Evolutionary conservation across 108 stramenopile species (phyloP).

Genomic region (Pseudonitzschia delicatissima): DNA sequence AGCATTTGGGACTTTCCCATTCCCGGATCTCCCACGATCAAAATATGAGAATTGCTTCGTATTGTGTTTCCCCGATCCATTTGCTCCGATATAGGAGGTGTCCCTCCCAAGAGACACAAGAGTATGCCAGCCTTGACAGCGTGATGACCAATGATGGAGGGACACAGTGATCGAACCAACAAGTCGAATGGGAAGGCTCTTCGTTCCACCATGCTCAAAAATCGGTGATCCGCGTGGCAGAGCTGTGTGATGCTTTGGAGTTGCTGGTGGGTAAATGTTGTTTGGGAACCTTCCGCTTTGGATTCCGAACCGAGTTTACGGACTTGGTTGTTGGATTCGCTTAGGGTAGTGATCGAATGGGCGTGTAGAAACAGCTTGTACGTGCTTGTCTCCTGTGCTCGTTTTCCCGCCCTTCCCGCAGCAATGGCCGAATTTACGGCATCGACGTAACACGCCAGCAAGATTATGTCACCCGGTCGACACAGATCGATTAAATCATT

Average conservation of each 20-base stretch:
- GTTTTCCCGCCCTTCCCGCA: slow-evolving; percentile 77
- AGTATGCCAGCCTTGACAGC: slow-evolving; percentile 97
- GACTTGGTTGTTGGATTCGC: slow-evolving; percentile 22
- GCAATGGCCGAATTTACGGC: slow-evolving; percentile 87
- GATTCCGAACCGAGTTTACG: slow-evolving; percentile 10
- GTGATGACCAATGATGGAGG: slow-evolving; percentile 96
- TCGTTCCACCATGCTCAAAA: slow-evolving; percentile 65
- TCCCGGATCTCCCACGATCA: slow-evolving; percentile 79
- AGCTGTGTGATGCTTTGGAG: slow-evolving; percentile 68
- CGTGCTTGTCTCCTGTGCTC: slow-evolving; percentile 79
- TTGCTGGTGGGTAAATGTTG: slow-evolving; percentile 65
- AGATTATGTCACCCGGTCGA: slow-evolving; percentile 93
- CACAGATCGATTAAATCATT: slow-evolving; percentile 92
- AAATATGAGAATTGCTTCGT: slow-evolving; percentile 74
- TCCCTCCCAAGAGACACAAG: slow-evolving; percentile 94
- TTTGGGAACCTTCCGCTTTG: slow-evolving; percentile 14
- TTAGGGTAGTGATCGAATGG: slow-evolving; percentile 76
- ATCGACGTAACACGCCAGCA: slow-evolving; percentile 84
- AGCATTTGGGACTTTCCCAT: slow-evolving; percentile 98
- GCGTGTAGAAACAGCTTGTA: slow-evolving; percentile 88
- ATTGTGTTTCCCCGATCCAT: slow-evolving; percentile 44
- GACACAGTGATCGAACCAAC: slow-evolving; percentile 90
- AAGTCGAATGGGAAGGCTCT: slow-evolving; percentile 91
- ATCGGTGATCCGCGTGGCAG: slow-evolving; percentile 86
- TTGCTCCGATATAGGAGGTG: slow-evolving; percentile 45